Base-by-base conservation (phyloP, 2,329 filamentous ascomycete species). In the Trichoderma afroharzianum region DNA sequence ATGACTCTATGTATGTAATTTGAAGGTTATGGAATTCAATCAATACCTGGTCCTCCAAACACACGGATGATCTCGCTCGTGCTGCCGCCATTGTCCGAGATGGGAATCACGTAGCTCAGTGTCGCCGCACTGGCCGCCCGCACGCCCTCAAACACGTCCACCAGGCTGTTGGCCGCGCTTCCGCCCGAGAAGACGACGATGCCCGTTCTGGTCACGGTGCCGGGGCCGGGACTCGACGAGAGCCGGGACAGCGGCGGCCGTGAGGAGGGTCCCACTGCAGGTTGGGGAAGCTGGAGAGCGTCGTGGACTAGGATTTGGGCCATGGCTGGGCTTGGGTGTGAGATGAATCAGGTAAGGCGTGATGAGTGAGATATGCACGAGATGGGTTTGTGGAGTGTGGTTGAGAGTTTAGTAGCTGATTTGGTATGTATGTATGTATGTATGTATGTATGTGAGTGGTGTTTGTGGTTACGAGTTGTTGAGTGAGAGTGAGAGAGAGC, bases 41-140 rank as follows among this genome's bases (percentile, higher is more conserved):
- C n/a, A 6, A 14, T 53, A 91, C 95, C 95, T 74, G 95, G 95
- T 1, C 96, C 96, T 15, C 95, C 96, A 82, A 98, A 96, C 43
- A 98, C 94, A 43, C 96, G 88, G 75, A 98, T 97, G 77, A 98
- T 85, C 83, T 98, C 95, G 58, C 93, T 97, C 3, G 94, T 97
- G 76, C 93, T 97, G 50, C 95, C 95, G 63, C 95, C 95, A 81
- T 98, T 98, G 82, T 98, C 95, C 75, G 93, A 96, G 79, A 98
- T 97, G 43, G 95, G 95, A 67, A 98, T 97, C 72, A 98, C 90
- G 80, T 97, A 97, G 81, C 89, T 93, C 55, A 97, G 83, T 3
- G 87, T 84, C 77, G 91, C 92, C 53, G 87, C 82, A 73, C 92
- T 92, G 76, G 87, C 90, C 73, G 90, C 82, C 14, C 88, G 85